Percentiles rank a stretch among this genome's conserved stretches.
Evolutionary conservation across 495 filamentous ascomycete genomes (phyloP).

Genomic region (Aspergillus funiculosus): DNA sequence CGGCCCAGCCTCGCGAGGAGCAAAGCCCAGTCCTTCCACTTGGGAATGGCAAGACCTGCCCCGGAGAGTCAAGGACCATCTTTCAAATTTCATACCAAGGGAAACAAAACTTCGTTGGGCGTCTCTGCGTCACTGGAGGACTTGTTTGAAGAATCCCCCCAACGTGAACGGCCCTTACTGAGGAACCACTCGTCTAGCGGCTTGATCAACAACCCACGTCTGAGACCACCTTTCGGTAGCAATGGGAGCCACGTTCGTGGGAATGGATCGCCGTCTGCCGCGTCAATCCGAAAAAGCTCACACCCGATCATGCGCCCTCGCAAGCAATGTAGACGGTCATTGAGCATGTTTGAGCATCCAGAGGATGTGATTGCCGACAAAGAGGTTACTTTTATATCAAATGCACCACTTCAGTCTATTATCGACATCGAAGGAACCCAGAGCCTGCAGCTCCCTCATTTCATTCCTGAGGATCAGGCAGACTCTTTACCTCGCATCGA

Average conservation of each 20-base stretch:
- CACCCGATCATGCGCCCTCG: conserved; percentile 70
- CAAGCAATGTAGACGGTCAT: conserved; percentile 81
- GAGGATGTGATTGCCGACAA: conserved; percentile 76
- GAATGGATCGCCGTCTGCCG: conserved; percentile 66
- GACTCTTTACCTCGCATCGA: conserved; percentile 85
- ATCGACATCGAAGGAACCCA: conserved; percentile 71
- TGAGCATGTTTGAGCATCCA: conserved; percentile 96
- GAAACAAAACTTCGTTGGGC: conserved; percentile 45
- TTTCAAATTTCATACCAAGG: conserved; percentile 68
- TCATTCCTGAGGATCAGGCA: conserved; percentile 70
- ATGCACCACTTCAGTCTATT: conserved; percentile 58
- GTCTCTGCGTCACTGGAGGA: conserved; percentile 65
- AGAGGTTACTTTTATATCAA: conserved; percentile 49
- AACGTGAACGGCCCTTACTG: conserved; percentile 51
- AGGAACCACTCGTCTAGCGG: conserved; percentile 30
- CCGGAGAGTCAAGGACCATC: conserved; percentile 60
- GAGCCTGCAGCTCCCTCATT: conserved; percentile 73
- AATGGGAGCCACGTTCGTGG: conserved; percentile 45
- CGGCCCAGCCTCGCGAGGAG: conserved; percentile 39
- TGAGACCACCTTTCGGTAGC: conserved; percentile 54
- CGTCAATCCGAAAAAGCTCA: conserved; percentile 63
- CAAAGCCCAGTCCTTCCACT: conserved; percentile 40
- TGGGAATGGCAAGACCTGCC: conserved; percentile 30
- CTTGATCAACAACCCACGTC: conserved; percentile 47
- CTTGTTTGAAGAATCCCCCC: conserved; percentile 74